These are phyloP conservation scores for Porcisia deanei DNA, from an alignment of 208 protist species.

Conservation along the genomic window DNA sequence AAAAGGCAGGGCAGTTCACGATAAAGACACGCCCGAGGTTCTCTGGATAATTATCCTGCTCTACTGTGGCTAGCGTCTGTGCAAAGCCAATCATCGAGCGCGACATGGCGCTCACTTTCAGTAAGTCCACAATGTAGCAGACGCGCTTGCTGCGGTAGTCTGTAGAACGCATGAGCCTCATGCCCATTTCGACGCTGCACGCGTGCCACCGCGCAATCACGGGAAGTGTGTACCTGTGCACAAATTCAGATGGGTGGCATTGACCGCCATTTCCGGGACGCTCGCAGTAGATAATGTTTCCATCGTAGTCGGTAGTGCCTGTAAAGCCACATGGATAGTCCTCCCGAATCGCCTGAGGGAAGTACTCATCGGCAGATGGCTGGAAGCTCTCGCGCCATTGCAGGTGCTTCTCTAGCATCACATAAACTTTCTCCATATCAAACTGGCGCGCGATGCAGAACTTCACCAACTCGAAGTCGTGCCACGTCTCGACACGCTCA, in stretches of 20 bases:
- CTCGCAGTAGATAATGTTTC: constrained; percentile 86
- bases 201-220: constrained; percentile 74
- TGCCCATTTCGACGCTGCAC: constrained; percentile 69
- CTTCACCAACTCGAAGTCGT: constrained; percentile 85
- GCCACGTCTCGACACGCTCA: constrained; percentile 58
- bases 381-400: constrained; percentile 64
- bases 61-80: constrained; percentile 65
- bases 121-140: constrained; percentile 75
- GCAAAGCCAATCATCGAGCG: constrained; percentile 80
- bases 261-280: constrained; percentile 67
- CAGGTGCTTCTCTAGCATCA: constrained; percentile 82
- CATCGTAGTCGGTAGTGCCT: constrained; percentile 66
- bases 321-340: constrained; percentile 81
- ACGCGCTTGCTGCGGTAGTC: constrained; percentile 68
- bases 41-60: constrained; percentile 91
- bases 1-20: constrained; percentile 80
- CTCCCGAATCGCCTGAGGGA: constrained; percentile 55
- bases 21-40: constrained; percentile 76
- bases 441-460: constrained; percentile 84
- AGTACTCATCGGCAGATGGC: constrained; percentile 73
- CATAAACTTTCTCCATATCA: constrained; percentile 70
- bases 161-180: constrained; percentile 43
- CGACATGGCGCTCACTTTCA: constrained; percentile 64
- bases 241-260: constrained; percentile 65
- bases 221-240: constrained; percentile 57